Evolutionary conservation across 257 asterid species (phyloP), one percentile per base, ranked within the genome.

Genomic region (Solanum sitiens): DNA sequence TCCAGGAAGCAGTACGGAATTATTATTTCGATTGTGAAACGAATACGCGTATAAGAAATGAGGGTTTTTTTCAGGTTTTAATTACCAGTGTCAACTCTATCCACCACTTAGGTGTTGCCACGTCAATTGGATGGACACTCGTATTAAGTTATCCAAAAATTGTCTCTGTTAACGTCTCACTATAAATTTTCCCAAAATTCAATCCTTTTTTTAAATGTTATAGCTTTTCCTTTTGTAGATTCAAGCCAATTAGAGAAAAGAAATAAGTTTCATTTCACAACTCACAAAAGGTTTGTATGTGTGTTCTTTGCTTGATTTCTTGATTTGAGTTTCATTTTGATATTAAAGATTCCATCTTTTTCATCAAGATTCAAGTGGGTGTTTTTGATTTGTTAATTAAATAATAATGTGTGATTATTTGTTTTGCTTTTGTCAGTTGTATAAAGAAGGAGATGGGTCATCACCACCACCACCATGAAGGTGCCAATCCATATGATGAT

Each of bases 401-500:
- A 59, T n/a, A 65, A 5, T 85, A 68, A 23, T 10, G 30, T 27
- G 30, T 44, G 42, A 42, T 18, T 23, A 44, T 71, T 86, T 32
- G 30, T 32, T 71, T 45, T 32, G 50, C 3, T 4, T 25, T 25
- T 27, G 21, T 86, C n/a, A 71, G 87, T 45, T 71, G 87, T 33
- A 11, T 3, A 70, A 47, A 70, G 13, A 20, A 86, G 47, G 15
- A 63, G 15, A 90, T 88, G 90, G 89, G 89, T 63, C 84, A 67
- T 68, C 87, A 84, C 11, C 75, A 59, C 37, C 82, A 85, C 68
- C 82, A 56, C 8, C 87, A 77, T 23, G 89, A 59, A 45, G 42
- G 83, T 11, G 61, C 61, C 18, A 16, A 88, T 27, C 91, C 86
- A 11, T 40, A 73, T 11, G 91, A 88, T 23, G 87, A 89, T 85